Conservation (phyloP, 768 basidiomycete genomes). For the Lentinula aciculospora region DNA sequence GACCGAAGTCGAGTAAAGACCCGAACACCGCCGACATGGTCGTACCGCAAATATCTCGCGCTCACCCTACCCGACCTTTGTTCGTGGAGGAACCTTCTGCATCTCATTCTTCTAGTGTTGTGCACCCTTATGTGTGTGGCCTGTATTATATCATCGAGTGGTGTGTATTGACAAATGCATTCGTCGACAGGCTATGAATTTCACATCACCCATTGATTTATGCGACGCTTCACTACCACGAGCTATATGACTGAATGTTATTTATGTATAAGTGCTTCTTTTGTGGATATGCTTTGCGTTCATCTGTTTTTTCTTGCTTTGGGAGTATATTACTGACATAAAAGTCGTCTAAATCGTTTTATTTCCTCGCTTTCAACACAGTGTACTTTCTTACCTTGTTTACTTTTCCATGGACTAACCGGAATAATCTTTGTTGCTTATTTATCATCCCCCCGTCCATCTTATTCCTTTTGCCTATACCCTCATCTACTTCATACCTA, state of each 20-base stretch:
- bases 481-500: neutral
- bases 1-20: neutral
- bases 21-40: neutral
- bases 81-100: conserved; percentile 6
- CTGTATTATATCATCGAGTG: neutral
- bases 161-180: conserved; percentile 9
- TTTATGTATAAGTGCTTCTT: neutral
- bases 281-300: neutral
- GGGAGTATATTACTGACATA: neutral
- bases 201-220: conserved; percentile 30
- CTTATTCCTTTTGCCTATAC: neutral
- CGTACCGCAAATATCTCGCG: neutral
- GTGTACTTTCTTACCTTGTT: neutral
- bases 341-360: neutral
- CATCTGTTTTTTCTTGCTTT: neutral
- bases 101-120: neutral
- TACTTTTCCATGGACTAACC: neutral
- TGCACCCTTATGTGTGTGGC: conserved; percentile 13
- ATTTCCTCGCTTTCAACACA: neutral
- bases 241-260: neutral
- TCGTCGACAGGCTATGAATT: conserved; percentile 23
- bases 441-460: neutral
- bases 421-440: neutral
- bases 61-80: neutral
- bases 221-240: conserved; percentile 6